These are phyloP conservation scores for Fusarium papillatum DNA, from an alignment of 2,329 filamentous ascomycete species.

Conservation along the genomic window DNA sequence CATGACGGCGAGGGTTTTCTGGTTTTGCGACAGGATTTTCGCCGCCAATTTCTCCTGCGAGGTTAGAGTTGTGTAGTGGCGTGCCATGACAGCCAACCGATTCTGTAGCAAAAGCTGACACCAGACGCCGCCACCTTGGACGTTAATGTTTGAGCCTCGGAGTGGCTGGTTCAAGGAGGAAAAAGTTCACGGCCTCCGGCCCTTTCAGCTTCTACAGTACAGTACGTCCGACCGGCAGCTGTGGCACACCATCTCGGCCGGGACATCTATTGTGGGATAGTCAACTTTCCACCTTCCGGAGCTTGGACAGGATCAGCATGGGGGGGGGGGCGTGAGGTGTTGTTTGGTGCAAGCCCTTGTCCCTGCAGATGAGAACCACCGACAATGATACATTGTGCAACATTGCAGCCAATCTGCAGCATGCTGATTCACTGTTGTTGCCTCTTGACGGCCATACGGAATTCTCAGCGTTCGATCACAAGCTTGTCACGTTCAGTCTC, in stretches of 20 bases:
- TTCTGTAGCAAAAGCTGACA: conserved; percentile 11
- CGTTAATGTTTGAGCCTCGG: conserved; percentile 17
- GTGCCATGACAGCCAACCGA: conserved; percentile 29
- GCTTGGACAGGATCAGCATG: conserved; percentile 20
- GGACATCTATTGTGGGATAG: conserved; percentile 34
- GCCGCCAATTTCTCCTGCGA: conserved; percentile 6
- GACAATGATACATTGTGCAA: conserved; percentile 13
- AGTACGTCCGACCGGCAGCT: conserved; percentile 4
- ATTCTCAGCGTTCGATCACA: not conserved
- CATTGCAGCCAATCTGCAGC: conserved; percentile 1
- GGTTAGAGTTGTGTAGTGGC: conserved; percentile 38
- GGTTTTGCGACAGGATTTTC: not conserved
- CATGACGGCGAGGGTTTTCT: conserved; percentile 9
- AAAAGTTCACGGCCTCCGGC: not conserved
- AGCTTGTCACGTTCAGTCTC: not conserved
- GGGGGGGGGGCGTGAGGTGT: conserved; percentile 17
- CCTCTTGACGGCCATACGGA: not conserved
- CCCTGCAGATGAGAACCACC: conserved; percentile 29
- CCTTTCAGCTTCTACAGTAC: not conserved
- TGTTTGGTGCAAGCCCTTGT: conserved; percentile 31
- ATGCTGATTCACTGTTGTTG: not conserved
- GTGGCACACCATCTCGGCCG: conserved; percentile 39
- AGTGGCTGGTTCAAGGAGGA: conserved; percentile 21
- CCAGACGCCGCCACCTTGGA: conserved; percentile 23
- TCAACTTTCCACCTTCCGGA: conserved; percentile 15